A percentile compares a stretch with the other conserved stretches of the same genome.
These are phyloP conservation scores for Lonicera japonica DNA, from an alignment of 129 eudicot species.

Conservation along the genomic window DNA sequence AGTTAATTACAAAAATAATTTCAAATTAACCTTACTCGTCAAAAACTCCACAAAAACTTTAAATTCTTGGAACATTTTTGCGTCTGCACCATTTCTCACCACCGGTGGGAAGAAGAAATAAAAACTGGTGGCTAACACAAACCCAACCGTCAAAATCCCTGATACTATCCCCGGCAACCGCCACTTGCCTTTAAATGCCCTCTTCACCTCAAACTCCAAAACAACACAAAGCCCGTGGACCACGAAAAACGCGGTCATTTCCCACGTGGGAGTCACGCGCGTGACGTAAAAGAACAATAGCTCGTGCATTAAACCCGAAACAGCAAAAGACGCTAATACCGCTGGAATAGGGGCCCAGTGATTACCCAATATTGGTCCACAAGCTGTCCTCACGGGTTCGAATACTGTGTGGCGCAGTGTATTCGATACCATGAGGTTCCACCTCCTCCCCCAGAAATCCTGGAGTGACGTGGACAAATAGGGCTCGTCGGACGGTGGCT, in stretches of 20 bases:
- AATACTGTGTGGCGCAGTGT: constrained; percentile 51
- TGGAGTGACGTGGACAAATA: constrained; percentile 59
- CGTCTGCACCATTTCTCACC: constrained; percentile 42
- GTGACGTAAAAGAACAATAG: constrained; percentile 39
- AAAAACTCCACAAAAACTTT: constrained; percentile 4
- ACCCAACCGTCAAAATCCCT: constrained; percentile 54
- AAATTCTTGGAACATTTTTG: constrained; percentile 34
- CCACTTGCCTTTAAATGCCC: constrained; percentile 15
- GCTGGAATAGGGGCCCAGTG: constrained; percentile 26
- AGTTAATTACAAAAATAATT: too few relatives aligned
- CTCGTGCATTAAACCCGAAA: constrained; percentile 78
- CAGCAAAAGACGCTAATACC: constrained; percentile 36
- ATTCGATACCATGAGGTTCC: constrained; percentile 64
- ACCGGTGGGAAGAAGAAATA: constrained; percentile 63
- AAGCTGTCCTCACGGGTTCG: constrained; percentile 29
- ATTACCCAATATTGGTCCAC: constrained; percentile 1
- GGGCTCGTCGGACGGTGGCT: constrained; percentile 56
- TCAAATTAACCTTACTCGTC: not conserved
- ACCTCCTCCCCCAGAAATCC: constrained; percentile 73
- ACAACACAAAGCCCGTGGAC: constrained; percentile 41
- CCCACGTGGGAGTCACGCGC: constrained; percentile 56
- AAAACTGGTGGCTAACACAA: constrained; percentile 43
- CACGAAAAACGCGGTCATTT: constrained; percentile 55
- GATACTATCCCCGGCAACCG: constrained; percentile 37
- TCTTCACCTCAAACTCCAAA: constrained; percentile 32